Conservation (phyloP, 148 eudicot genomes). For the Euryodendron excelsum region DNA sequence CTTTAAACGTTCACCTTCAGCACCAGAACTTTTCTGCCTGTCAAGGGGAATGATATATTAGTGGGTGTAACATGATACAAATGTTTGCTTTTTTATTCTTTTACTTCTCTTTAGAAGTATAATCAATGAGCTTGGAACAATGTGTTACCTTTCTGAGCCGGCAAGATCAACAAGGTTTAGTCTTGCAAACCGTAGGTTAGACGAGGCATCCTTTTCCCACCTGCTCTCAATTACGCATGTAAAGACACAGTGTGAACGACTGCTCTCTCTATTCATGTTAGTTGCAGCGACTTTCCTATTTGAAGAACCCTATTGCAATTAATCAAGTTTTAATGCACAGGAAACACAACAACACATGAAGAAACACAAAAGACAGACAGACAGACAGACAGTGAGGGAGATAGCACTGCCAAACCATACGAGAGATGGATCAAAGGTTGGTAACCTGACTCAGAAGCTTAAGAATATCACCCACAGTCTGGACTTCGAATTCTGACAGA, state of each 20-base stretch:
- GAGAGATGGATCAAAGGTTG: not conserved
- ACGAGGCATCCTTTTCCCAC: conserved; percentile 89
- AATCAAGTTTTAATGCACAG: conserved; percentile 15
- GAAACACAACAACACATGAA: not conserved
- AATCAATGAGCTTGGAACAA: not conserved
- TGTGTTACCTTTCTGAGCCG: conserved; percentile 88
- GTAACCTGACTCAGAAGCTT: conserved; percentile 78
- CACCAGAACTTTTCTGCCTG: conserved; percentile 98
- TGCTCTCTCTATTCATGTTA: conserved; percentile 98
- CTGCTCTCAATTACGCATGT: conserved; percentile 87
- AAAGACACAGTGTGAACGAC: conserved; percentile 97
- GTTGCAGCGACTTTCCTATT: conserved; percentile 97
- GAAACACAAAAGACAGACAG: not conserved
- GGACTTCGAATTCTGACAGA: conserved; percentile 92
- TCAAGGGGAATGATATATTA: conserved; percentile 12
- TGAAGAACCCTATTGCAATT: conserved; percentile 67
- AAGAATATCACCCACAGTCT: conserved; percentile 78
- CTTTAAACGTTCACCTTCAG: conserved; percentile 97
- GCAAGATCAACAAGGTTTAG: conserved; percentile 97
- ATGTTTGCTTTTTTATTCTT: not conserved
- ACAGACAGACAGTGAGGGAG: not conserved
- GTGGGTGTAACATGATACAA: not conserved
- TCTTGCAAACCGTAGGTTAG: conserved; percentile 82
- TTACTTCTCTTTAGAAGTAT: not conserved
- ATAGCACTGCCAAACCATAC: not conserved